Percentiles rank a stretch among this genome's conserved stretches.
These are phyloP conservation scores for Basipetospora sp. DNA, from an alignment of 2,329 filamentous ascomycete species.

Conservation along the genomic window DNA sequence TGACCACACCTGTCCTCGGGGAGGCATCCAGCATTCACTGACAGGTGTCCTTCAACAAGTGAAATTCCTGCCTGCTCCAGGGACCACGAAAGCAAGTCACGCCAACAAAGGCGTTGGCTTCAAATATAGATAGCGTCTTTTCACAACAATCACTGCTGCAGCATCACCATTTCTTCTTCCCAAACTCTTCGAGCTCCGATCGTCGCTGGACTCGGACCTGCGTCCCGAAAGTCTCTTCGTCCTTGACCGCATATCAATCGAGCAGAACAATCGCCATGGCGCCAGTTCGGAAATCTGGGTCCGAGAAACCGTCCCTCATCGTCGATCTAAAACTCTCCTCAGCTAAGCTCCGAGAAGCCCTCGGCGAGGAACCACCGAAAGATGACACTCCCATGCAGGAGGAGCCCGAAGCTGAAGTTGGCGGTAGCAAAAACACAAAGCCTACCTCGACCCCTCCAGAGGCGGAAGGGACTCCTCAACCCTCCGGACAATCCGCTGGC, in stretches of 20 bases:
- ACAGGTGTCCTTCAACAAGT: too few species aligned
- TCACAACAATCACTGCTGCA: too few species aligned
- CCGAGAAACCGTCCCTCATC: constrained; percentile 18
- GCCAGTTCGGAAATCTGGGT: constrained; percentile 9
- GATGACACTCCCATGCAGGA: constrained; percentile 31
- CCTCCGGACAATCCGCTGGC: constrained; percentile 23
- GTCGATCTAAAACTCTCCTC: constrained; percentile 40
- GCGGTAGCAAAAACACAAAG: constrained; percentile 11
- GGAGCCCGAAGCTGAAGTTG: constrained; percentile 17
- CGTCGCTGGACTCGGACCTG: constrained; percentile 4
- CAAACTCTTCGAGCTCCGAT: neutral
- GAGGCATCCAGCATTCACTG: too few species aligned
- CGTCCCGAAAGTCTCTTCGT: neutral
- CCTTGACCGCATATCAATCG: neutral
- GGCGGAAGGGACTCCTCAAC: constrained; percentile 28
- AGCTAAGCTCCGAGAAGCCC: constrained; percentile 33
- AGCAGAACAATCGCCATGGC: constrained; percentile 6
- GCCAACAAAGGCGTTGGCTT: too few species aligned
- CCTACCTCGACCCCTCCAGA: neutral
- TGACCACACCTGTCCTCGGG: too few species aligned
- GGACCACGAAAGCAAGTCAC: too few species aligned
- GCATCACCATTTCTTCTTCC: too few species aligned
- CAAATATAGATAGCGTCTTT: too few species aligned
- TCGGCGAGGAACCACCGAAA: constrained; percentile 28
- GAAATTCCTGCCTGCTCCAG: too few species aligned